A percentile compares a stretch with the other conserved stretches of the same genome.
phyloP scores from a whole-genome alignment of 2,329 filamentous ascomycete genomes.

The Grosmannia huntii region DNA sequence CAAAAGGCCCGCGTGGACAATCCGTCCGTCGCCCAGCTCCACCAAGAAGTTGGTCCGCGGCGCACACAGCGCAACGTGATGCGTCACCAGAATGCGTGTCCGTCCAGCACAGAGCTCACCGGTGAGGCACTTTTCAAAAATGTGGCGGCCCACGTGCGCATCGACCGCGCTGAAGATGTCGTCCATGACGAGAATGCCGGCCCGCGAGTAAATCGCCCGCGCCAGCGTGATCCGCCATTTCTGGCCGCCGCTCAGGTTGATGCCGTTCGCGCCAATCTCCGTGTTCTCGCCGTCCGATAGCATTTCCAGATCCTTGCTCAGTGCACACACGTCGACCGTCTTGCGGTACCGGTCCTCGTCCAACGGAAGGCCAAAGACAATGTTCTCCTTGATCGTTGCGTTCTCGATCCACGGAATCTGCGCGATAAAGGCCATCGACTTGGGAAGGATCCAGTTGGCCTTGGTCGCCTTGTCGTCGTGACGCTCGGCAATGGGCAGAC shows the following conservation, averaged over 20 bases:
- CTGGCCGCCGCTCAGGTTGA: conserved; percentile 74
- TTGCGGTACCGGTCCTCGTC: conserved; percentile 57
- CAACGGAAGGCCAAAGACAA: conserved; percentile 61
- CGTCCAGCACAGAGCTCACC: conserved; percentile 56
- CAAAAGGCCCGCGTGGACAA: conserved; percentile 50
- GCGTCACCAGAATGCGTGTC: conserved; percentile 69
- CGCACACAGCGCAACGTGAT: conserved; percentile 62
- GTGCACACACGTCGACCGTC: conserved; percentile 58
- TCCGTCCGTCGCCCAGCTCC: conserved; percentile 55
- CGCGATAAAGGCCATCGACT: conserved; percentile 60
- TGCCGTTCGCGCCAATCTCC: conserved; percentile 73
- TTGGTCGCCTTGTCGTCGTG: conserved; percentile 49
- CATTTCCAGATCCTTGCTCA: conserved; percentile 65
- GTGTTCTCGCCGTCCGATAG: conserved; percentile 66
- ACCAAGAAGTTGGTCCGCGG: conserved; percentile 62
- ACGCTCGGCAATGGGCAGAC: conserved; percentile 38
- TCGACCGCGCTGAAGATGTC: conserved; percentile 79
- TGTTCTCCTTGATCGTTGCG: conserved; percentile 64
- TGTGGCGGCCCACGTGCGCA: conserved; percentile 65
- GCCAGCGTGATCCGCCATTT: conserved; percentile 74
- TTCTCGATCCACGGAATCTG: conserved; percentile 83
- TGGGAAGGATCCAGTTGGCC: conserved; percentile 56
- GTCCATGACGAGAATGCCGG: conserved; percentile 64
- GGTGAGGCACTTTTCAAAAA: conserved; percentile 63
- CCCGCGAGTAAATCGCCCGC: conserved; percentile 66